A percentile compares a stretch with the other conserved stretches of the same genome.
Conservation (phyloP, 305 asterid species). For the Solanum hybrid region DNA sequence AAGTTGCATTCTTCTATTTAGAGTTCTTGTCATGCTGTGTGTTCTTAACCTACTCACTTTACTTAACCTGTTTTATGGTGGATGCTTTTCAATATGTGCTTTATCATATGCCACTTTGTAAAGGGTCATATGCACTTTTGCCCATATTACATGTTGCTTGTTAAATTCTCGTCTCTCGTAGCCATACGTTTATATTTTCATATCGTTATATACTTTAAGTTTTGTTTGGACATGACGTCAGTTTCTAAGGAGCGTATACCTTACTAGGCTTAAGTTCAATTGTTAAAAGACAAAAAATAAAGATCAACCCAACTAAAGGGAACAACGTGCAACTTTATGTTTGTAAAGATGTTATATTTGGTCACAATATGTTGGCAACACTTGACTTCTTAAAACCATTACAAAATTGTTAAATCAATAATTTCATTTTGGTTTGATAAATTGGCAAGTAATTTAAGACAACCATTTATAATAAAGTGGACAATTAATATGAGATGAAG, state of each 20-base stretch:
- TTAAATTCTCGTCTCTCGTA: neutral
- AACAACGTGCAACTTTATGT: neutral
- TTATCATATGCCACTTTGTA: neutral
- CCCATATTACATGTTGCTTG: neutral
- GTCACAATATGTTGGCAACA: neutral
- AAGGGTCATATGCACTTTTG: neutral
- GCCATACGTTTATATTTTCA: neutral
- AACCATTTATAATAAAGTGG: neutral
- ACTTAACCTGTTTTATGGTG: neutral
- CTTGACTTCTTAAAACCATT: neutral
- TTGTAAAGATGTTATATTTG: neutral
- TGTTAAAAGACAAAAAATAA: neutral
- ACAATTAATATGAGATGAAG: neutral
- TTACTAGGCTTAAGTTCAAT: neutral
- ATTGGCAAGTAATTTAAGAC: neutral
- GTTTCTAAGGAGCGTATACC: neutral
- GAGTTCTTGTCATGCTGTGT: too few species aligned
- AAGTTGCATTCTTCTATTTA: neutral
- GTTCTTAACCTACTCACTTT: neutral
- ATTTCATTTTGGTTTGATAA: neutral
- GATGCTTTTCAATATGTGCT: neutral
- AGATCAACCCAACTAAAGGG: neutral
- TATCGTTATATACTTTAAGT: neutral
- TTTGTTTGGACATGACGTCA: neutral
- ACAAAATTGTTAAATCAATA: neutral